Conservation (phyloP, 78 protist genomes). For the Dictyostelium firmibasis region DNA sequence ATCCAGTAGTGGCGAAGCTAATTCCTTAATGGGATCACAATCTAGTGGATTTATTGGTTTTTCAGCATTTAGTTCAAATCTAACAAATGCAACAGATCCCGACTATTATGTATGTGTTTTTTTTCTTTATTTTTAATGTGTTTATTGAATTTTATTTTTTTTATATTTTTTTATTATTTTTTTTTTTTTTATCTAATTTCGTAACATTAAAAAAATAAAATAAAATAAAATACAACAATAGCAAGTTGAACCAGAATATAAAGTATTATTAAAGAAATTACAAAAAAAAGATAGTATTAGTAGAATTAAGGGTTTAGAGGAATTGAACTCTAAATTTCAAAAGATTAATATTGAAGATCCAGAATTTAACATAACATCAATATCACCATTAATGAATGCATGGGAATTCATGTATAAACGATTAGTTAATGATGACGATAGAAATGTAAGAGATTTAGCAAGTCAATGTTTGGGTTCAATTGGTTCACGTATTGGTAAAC, state of each 20-base stretch:
- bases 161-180: background rate
- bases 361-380: background rate
- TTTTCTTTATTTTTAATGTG: background rate
- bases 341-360: slow-evolving; percentile 24
- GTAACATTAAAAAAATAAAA: background rate
- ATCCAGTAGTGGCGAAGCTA: slow-evolving; percentile 36
- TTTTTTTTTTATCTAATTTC: background rate
- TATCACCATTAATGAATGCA: slow-evolving; percentile 16
- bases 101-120: slow-evolving; percentile 18
- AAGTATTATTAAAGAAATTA: slow-evolving; percentile 57
- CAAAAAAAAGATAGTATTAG: slow-evolving; percentile 47
- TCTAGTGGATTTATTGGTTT: slow-evolving; percentile 42
- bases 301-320: slow-evolving; percentile 61
- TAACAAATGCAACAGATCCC: slow-evolving; percentile 61
- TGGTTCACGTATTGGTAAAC: slow-evolving; percentile 55
- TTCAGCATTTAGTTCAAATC: slow-evolving; percentile 46
- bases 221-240: background rate
- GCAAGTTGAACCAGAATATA: slow-evolving; percentile 76
- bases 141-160: background rate
- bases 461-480: slow-evolving; percentile 24
- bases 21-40: background rate
- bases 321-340: slow-evolving; percentile 10
- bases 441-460: slow-evolving; percentile 33
- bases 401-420: slow-evolving; percentile 51
- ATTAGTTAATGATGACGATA: slow-evolving; percentile 61